Conservation (phyloP, 2,329 filamentous ascomycete species). For the Fusarium sp. region DNA sequence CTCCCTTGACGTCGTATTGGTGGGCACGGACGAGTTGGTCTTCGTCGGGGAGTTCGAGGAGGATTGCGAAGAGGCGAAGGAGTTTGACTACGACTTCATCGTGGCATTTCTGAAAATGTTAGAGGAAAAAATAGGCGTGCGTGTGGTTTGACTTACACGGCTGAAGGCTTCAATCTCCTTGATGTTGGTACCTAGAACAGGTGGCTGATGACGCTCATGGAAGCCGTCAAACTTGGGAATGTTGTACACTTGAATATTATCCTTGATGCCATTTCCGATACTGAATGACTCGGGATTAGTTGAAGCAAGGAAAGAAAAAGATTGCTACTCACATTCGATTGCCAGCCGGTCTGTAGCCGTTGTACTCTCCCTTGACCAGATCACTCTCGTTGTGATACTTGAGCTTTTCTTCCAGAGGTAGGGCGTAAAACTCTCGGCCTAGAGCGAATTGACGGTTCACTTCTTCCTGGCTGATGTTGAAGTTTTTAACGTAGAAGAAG, state of each 20-base stretch:
- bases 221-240: conserved; percentile 36
- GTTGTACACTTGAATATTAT: conserved; percentile 52
- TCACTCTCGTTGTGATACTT: conserved; percentile 58
- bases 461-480: conserved; percentile 67
- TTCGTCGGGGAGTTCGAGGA: conserved; percentile 66
- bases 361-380: conserved; percentile 64
- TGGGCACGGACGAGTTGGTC: conserved; percentile 66
- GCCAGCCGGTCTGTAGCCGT: conserved; percentile 64
- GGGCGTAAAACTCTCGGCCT: conserved; percentile 62
- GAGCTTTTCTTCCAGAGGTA: conserved; percentile 69
- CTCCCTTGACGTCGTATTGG: conserved; percentile 65
- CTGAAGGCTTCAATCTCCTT: background rate
- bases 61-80: conserved; percentile 70
- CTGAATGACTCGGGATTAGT: background rate
- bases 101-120: conserved; percentile 40
- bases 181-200: background rate
- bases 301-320: background rate
- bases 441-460: conserved; percentile 70
- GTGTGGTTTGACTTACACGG: background rate
- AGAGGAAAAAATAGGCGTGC: accelerated
- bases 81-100: conserved; percentile 66
- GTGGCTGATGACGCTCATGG: background rate
- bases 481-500: conserved; percentile 73
- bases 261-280: conserved; percentile 50
- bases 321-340: conserved; percentile 14